Conservation (phyloP, 352 stramenopile species). For the Globisporangium sylvaticum region DNA sequence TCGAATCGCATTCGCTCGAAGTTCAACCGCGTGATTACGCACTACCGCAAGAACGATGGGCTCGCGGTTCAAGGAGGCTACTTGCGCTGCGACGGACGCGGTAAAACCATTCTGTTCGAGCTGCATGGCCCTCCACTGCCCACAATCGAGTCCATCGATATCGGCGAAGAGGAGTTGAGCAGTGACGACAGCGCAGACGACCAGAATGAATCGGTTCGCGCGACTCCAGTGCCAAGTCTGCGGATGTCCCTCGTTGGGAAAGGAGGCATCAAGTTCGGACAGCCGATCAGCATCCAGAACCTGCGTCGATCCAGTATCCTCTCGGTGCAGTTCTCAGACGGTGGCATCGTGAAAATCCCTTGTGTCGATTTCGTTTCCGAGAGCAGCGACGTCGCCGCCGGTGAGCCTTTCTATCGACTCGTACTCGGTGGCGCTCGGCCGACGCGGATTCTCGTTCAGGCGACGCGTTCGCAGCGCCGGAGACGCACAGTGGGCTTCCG, state of each 20-base stretch:
- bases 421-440: constrained; percentile 50
- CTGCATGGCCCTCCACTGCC: constrained; percentile 58
- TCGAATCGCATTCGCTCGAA: constrained; percentile 79
- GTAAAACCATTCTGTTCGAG: constrained; percentile 70
- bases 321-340: constrained; percentile 57
- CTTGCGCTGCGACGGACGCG: constrained; percentile 70
- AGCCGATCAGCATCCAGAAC: constrained; percentile 35
- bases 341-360: constrained; percentile 39
- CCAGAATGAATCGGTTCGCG: neutral
- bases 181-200: constrained; percentile 13
- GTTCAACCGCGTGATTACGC: constrained; percentile 82
- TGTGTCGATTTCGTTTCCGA: constrained; percentile 39
- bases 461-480: constrained; percentile 23
- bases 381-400: constrained; percentile 27
- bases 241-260: constrained; percentile 16
- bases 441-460: constrained; percentile 49
- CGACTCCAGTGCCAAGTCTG: neutral
- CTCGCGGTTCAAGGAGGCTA: constrained; percentile 57
- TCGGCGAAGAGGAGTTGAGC: constrained; percentile 22
- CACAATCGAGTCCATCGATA: constrained; percentile 46
- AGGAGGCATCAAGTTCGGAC: constrained; percentile 34
- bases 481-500: constrained; percentile 25
- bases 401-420: constrained; percentile 48
- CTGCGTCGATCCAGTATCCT: constrained; percentile 45
- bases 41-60: constrained; percentile 66